Conservation (phyloP, 2,329 filamentous ascomycete genomes). For the Aspergillus novoparasiticus region DNA sequence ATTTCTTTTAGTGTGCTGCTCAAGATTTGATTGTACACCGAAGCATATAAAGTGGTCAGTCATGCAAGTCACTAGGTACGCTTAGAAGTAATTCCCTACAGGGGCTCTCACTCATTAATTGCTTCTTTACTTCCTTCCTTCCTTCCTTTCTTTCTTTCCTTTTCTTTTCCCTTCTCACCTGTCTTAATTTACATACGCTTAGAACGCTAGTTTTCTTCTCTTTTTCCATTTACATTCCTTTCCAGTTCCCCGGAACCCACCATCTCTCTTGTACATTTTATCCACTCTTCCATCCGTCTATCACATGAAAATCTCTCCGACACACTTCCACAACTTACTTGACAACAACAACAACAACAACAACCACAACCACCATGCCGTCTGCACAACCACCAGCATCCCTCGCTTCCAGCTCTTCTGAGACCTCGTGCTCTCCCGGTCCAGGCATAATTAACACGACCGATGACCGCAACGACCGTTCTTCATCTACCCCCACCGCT, state of each 20-base stretch:
- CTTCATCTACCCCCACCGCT: conserved; percentile 36
- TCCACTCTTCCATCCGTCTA: not conserved
- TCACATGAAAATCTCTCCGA: conserved; percentile 16
- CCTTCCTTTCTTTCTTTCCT: not conserved
- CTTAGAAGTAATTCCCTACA: not conserved
- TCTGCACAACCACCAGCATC: conserved; percentile 27
- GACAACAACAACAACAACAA: not conserved
- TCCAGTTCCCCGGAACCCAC: not conserved
- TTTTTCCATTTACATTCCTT: not conserved
- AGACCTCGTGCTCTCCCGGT: conserved; percentile 26
- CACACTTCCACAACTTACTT: conserved; percentile 1
- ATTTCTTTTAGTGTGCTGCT: not conserved
- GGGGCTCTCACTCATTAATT: not conserved
- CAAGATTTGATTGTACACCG: not conserved
- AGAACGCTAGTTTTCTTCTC: not conserved
- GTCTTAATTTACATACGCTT: not conserved
- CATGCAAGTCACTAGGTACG: not conserved
- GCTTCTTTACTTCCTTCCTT: conserved; percentile 1
- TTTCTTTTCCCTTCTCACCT: not conserved
- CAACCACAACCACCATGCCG: conserved; percentile 22
- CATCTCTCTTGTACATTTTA: not conserved
- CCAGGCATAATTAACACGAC: conserved; percentile 26
- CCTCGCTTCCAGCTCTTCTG: conserved; percentile 28
- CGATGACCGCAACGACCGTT: conserved; percentile 35
- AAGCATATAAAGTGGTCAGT: conserved; percentile 3